Conservation (phyloP, 768 basidiomycete genomes). For the Lactarius sanguifluus region DNA sequence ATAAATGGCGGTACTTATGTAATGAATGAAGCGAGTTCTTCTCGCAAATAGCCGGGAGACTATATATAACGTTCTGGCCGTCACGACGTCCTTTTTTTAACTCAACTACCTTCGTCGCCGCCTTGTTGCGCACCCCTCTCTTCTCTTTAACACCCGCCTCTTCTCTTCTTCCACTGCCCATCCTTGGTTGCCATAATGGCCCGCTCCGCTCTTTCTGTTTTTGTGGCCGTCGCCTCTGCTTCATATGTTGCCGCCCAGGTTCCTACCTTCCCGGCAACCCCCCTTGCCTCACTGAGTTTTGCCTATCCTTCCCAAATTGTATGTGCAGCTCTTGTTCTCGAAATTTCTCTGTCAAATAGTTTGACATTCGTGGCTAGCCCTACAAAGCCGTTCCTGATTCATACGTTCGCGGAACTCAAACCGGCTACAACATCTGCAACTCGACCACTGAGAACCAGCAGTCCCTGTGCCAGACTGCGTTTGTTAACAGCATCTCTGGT, state of each 20-base stretch:
- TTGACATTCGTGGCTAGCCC: slow-evolving; percentile 41
- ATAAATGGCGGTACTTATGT: not conserved
- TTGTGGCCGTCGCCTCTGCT: slow-evolving; percentile 36
- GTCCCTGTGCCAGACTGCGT: slow-evolving; percentile 70
- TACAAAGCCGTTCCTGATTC: slow-evolving; percentile 48
- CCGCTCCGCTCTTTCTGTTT: slow-evolving; percentile 39
- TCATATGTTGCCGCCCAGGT: slow-evolving; percentile 33
- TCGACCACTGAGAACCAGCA: slow-evolving; percentile 58
- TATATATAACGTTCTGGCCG: slow-evolving; percentile 28
- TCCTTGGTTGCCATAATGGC: slow-evolving; percentile 33
- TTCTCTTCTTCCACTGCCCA: slow-evolving; percentile 23
- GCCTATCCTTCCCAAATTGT: slow-evolving; percentile 31
- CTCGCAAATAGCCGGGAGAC: slow-evolving; percentile 17
- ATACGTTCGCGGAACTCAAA: slow-evolving; percentile 54
- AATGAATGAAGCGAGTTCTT: not conserved
- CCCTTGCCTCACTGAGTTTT: slow-evolving; percentile 35
- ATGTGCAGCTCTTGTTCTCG: slow-evolving; percentile 14
- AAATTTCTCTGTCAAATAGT: not conserved
- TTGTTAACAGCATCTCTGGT: slow-evolving; percentile 58
- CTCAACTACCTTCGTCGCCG: not conserved
- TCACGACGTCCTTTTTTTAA: slow-evolving; percentile 18
- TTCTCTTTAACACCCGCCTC: slow-evolving; percentile 7
- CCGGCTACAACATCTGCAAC: slow-evolving; percentile 69
- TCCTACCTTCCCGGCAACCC: slow-evolving; percentile 32
- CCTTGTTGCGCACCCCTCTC: slow-evolving; percentile 4